Evolutionary conservation across 139 green algal species (phyloP), one percentile per base, ranked within the genome.

Genomic region (Chlorella sp.): DNA sequence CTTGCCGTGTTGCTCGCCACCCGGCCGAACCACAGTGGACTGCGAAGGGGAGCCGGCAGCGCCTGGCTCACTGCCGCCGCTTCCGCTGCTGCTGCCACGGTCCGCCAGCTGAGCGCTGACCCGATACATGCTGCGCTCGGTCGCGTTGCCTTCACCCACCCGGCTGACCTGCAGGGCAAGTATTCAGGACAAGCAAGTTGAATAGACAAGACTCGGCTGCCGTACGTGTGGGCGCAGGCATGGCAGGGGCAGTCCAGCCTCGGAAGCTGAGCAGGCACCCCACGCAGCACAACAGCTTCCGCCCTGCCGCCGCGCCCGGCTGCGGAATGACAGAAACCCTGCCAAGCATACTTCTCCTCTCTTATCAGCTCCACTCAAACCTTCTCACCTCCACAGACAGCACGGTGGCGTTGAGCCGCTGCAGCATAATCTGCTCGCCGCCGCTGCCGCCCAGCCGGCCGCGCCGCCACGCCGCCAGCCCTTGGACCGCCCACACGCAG

Each of bases 61-160:
- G 3, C 3, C 4, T n/a, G 58, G 3, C 44, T 32, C 41, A 44
- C 73, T 32, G 48, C 20, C 36, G 54, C 34, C 26, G 46, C 54
- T 34, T 19, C 36, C 17, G 30, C 40, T 36, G 77, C 43, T 34
- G 38, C 32, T 32, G 30, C 28, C 64, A 26, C 46, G n/a, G 40
- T 73, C 41, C 0, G 75, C 34, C 34, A 84, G 64, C 62, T 75
- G 64, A 2, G 79, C 79, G 46, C 64, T 84, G n/a, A 84, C 62
- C 32, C 76, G 16, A 24, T 40, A 84, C 24, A 64, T 84, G 79
- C 34, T 58, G 77, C 22, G 64, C 43, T 67, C 58, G 3, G 17
- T 34, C 0, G 43, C 41, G 22, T 76, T 76, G 48, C 28, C n/a
- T 26, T 4, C 43, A 20, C 44, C 79, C 79, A 76, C 64, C 7